phyloP scores from a whole-genome alignment of 768 basidiomycete species.

The Suillus lakei region DNA sequence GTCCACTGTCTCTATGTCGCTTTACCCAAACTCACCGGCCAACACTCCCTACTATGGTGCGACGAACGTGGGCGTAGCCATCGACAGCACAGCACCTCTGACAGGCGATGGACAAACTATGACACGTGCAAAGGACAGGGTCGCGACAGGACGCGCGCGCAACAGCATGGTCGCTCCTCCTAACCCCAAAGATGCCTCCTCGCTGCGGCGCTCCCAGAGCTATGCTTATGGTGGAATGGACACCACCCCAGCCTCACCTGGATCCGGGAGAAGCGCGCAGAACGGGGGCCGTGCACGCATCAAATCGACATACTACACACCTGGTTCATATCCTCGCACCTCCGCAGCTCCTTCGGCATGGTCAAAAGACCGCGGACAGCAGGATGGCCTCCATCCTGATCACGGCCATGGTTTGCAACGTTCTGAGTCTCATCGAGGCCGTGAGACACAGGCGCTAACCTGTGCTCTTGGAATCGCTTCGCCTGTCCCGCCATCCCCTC shows the following conservation, averaged over 20 bases:
- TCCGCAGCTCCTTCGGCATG: constrained; percentile 48
- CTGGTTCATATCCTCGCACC: constrained; percentile 56
- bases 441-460: constrained; percentile 42
- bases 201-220: constrained; percentile 37
- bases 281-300: constrained; percentile 65
- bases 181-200: constrained; percentile 22
- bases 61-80: constrained; percentile 39
- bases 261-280: constrained; percentile 26
- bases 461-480: constrained; percentile 43
- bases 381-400: constrained; percentile 34
- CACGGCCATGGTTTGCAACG: constrained; percentile 34
- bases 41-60: constrained; percentile 28
- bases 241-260: constrained; percentile 43
- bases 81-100: constrained; percentile 38
- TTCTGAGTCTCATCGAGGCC: constrained; percentile 48
- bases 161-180: constrained; percentile 26
- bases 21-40: constrained; percentile 52
- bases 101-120: constrained; percentile 47
- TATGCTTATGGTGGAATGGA: constrained; percentile 62
- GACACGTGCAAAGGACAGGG: constrained; percentile 41
- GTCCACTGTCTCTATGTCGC: constrained; percentile 49
- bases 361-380: constrained; percentile 36
- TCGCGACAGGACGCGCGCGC: constrained; percentile 22
- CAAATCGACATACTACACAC: constrained; percentile 69
- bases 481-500: constrained; percentile 53